Base-by-base conservation (phyloP, 371 early-diverging fungal species). In the Rhizopus arrhizus region DNA sequence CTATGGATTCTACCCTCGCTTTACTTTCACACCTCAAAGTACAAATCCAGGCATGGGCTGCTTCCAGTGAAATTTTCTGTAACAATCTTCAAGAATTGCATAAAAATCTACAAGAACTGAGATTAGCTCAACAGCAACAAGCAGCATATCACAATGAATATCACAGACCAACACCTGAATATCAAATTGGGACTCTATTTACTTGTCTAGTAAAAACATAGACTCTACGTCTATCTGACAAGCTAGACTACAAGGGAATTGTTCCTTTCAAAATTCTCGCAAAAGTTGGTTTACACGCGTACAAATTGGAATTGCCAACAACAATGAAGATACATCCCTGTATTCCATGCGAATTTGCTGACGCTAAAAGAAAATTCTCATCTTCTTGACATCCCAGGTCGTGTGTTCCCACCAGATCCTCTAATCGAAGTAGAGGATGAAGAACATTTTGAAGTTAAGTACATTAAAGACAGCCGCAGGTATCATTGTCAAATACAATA, bases 1-100 rank as follows among this genome's bases (percentile, higher is more conserved):
- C 0, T 65, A 62, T 41, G 80, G 80, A 0, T 72, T 56, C 36
- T 66, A 72, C 43, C 80, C 74, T 3, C 59, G 65, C 51, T 10
- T 22, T 71, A 4, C 32, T 0, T 16, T 64, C 3, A 55, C 66
- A 16, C 50, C 58, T 2, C 32, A 57, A 12, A 15, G 29, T 5
- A 13, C 57, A 15, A 11, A 13, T 6, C 3, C 43, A 22, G n/a
- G 29, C 3, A 22, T 47, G 8, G 8, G 5, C 45, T 34, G 28
- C 35, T 32, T 2, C 28, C n/a, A 36, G 35, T 5, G 43, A 55
- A 2, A n/a, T 15, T 2, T 28, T 42, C 28, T 42, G 49, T 34
- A 12, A 50, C 9, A 31, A 49, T 7, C 45, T 61, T n/a, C 41
- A 40, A 34, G 11, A 31, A 34, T 36, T 35, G 9, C 42, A 29